phyloP scores from a whole-genome alignment of 225 moss, liverwort and hornwort species.

The Physcomitrium patens region DNA sequence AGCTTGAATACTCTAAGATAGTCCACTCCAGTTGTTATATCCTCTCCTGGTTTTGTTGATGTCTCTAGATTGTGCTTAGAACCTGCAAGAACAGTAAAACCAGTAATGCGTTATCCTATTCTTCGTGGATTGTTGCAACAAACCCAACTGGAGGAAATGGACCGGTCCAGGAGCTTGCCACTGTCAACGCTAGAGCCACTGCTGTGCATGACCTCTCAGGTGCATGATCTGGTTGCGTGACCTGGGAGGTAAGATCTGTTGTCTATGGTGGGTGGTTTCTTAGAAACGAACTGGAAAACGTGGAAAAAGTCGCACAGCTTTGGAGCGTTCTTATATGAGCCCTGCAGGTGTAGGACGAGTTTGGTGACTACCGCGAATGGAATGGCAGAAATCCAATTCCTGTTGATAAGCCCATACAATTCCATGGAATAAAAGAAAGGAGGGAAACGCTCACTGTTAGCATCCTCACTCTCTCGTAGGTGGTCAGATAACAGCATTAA shows the following conservation, averaged over 20 bases:
- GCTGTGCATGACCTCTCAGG: conserved; percentile 31
- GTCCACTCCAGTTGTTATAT: too few species aligned
- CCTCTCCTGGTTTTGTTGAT: too few species aligned
- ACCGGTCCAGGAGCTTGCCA: conserved; percentile 30
- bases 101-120: too few species aligned
- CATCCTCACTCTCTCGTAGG: background rate
- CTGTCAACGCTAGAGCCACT: conserved; percentile 63
- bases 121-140: too few species aligned
- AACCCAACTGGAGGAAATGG: background rate
- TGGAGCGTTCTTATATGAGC: background rate
- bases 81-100: too few species aligned
- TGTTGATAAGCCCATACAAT: conserved; percentile 62
- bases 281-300: too few species aligned
- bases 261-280: too few species aligned
- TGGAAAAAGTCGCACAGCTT: too few species aligned
- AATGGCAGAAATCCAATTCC: conserved; percentile 71
- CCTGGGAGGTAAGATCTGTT: conserved; percentile 33
- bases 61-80: too few species aligned
- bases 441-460: background rate
- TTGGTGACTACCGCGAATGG: conserved; percentile 69
- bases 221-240: conserved; percentile 49
- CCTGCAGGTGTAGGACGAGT: conserved; percentile 74
- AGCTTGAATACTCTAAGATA: too few species aligned
- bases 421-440: background rate
- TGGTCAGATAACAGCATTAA: background rate